Percentiles rank a stretch among this genome's conserved stretches.
phyloP scores from a whole-genome alignment of 768 basidiomycete species.

The Plicaturopsis crispa region DNA sequence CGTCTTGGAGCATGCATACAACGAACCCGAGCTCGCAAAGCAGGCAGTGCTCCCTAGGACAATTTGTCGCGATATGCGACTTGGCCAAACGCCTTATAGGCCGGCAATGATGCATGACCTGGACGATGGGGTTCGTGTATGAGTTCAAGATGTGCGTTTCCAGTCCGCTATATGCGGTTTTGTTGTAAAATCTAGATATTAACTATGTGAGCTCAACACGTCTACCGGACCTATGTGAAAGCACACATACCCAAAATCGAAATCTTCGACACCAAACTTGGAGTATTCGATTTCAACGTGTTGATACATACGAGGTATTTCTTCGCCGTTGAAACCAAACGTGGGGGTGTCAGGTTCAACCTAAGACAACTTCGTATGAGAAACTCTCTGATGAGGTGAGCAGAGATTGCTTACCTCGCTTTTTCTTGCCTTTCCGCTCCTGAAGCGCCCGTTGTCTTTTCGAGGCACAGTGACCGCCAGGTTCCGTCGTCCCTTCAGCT shows the following conservation, averaged over 20 bases:
- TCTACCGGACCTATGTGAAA: background rate
- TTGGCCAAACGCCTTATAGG: slow-evolving; percentile 82
- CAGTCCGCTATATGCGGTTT: slow-evolving; percentile 82
- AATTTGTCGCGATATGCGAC: slow-evolving; percentile 85
- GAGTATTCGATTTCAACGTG: slow-evolving; percentile 98
- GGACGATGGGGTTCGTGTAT: slow-evolving; percentile 87
- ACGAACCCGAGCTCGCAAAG: slow-evolving; percentile 94
- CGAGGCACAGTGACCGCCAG: slow-evolving; percentile 48
- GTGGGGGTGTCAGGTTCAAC: slow-evolving; percentile 44
- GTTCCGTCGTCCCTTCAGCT: slow-evolving; percentile 79
- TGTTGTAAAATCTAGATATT: slow-evolving; percentile 78
- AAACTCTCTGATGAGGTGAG: no score
- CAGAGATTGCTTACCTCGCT: no score
- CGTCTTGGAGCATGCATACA: slow-evolving; percentile 93
- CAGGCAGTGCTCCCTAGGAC: slow-evolving; percentile 86
- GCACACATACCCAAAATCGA: slow-evolving; percentile 81
- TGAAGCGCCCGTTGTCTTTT: slow-evolving; percentile 64
- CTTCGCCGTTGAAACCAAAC: slow-evolving; percentile 44
- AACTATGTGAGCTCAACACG: slow-evolving; percentile 1
- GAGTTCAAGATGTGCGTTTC: slow-evolving; percentile 98
- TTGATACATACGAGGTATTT: slow-evolving; percentile 76
- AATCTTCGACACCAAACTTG: slow-evolving; percentile 97
- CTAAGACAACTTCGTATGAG: no score
- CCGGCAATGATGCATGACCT: slow-evolving; percentile 79
- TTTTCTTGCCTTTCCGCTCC: slow-evolving; percentile 61